Evolutionary conservation across 148 eudicot genomes (phyloP), one percentile per base, ranked within the genome.

Genomic region (Cornus controversa): DNA sequence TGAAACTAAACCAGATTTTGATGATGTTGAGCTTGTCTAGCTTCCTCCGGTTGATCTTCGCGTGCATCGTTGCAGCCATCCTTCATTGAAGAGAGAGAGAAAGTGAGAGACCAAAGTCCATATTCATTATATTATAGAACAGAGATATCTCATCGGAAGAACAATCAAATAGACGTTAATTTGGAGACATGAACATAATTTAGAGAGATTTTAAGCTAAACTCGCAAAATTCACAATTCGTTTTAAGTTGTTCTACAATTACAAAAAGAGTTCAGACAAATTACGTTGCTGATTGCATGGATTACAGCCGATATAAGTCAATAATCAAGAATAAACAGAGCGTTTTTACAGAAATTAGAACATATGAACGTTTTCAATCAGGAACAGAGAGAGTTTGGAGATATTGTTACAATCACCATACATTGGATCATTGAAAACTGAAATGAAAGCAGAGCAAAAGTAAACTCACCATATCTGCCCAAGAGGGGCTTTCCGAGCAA

Each of bases 11-110:
- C 99, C 99, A 96, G 78, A 93, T 92, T 74, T 86, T 83, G 82
- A 90, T 88, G 50, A 96, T 88, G 85, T 93, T 84, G 67, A 96
- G 93, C 79, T 92, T 91, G 84, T 83, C 77, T 69, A 96, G 94
- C 78, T 93, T 92, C 74, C 77, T 86, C 73, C 94, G 82, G 69
- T 91, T 87, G 68, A 96, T 84, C 76, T 92, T 96, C 70, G 90
- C 89, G 64, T 93, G 97, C 90, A 89, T 84, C 63, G 99, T 96
- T 8, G 99, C 99, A n/a, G 99, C 98, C 95, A 89, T 89, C 99
- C 99, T 96, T 85, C 67, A 42, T 42, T 7, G 7, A 36, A 77
- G 6, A 15, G 18, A 15, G 18, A 60, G 14, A 73, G 28, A 71
- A 57, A 64, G 18, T 45, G 25, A 54, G 36, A 82, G n/a, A 36